These are phyloP conservation scores for Aspergillus sp. DNA, from an alignment of 2,329 filamentous ascomycete genomes.

Conservation along the genomic window DNA sequence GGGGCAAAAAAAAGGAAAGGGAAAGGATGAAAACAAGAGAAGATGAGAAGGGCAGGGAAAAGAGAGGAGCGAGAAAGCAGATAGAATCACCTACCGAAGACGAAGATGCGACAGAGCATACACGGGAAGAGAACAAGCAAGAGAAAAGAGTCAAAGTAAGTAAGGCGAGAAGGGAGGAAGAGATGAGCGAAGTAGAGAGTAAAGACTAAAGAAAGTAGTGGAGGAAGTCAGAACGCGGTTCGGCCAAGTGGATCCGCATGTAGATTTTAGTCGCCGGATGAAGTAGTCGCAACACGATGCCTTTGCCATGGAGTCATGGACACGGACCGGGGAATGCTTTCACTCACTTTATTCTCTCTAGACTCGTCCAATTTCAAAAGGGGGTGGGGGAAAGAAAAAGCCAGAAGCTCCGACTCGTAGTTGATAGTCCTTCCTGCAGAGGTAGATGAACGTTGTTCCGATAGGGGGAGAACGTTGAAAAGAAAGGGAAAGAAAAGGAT, in stretches of 20 bases:
- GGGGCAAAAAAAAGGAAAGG: not conserved
- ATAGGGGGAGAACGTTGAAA: not conserved
- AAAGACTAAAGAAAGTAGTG: constrained; percentile 5
- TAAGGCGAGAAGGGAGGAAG: not conserved
- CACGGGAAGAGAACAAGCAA: not conserved
- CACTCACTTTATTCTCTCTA: too few relatives aligned
- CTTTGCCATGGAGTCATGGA: too few relatives aligned
- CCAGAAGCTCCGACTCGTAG: too few relatives aligned
- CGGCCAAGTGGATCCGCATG: constrained; percentile 17
- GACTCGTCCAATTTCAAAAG: too few relatives aligned
- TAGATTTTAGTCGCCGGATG: constrained; percentile 15
- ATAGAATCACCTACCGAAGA: not conserved
- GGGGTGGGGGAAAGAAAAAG: too few relatives aligned
- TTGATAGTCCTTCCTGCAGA: not conserved
- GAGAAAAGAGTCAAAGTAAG: not conserved
- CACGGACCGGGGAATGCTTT: too few relatives aligned
- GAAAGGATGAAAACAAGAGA: not conserved
- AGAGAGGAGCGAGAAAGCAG: not conserved
- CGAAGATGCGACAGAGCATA: not conserved
- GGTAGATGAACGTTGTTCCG: too few relatives aligned
- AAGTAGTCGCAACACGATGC: constrained; percentile 6
- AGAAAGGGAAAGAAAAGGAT: not conserved
- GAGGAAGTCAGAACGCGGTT: constrained; percentile 17
- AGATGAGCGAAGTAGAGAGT: not conserved
- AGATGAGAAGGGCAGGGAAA: not conserved